Base-by-base conservation (phyloP, 1,284 basidiomycete species). In the Cystobasidiaceae sp. region DNA sequence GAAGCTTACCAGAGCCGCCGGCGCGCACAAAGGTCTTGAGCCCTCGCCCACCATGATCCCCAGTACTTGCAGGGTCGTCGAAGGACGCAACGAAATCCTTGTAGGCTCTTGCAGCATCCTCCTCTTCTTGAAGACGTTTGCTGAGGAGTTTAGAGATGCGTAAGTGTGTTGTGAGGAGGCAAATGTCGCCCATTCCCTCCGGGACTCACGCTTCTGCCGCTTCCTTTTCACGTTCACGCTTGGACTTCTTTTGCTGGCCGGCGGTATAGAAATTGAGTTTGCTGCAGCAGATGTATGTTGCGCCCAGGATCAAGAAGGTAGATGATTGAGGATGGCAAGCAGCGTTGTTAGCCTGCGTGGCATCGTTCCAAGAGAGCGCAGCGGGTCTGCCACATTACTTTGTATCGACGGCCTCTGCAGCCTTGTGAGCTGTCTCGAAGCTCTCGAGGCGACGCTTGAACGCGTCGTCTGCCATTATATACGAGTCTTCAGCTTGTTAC, bases 81-180 rank as follows among this genome's bases (percentile, higher is more conserved):
- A 93, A 94, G 11, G 84, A 86, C 70, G 90, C 86, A 69, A 93
- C 76, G 76, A 91, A 93, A 73, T 94, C 92, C 3, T 86, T 88
- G 75, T 92, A 92, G 3, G 78, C 79, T 41, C 71, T 69, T 6
- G 79, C 78, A 3, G 78, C 75, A 6, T 77, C 76, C 60, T 71
- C 64, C 73, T 79, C 55, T 32, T 46, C 58, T 9, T 60, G 67
- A 28, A 67, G 13, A 8, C 3, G 86, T 86, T 72, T 82, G 84
- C 5, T 83, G 86, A n/a, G n/a, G n/a, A n/a, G n/a, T n/a, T n/a
- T n/a, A n/a, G n/a, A n/a, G n/a, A n/a, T n/a, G n/a, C n/a, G n/a
- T n/a, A n/a, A n/a, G n/a, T n/a, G n/a, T n/a, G n/a, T n/a, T 15
- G 25, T 21, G 25, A 27, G 27, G 27, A 77, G 77, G 75, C 25